Evolutionary conservation across 2,329 filamentous ascomycete species (phyloP).

Genomic region (Pseudocercospora eumusae): DNA sequence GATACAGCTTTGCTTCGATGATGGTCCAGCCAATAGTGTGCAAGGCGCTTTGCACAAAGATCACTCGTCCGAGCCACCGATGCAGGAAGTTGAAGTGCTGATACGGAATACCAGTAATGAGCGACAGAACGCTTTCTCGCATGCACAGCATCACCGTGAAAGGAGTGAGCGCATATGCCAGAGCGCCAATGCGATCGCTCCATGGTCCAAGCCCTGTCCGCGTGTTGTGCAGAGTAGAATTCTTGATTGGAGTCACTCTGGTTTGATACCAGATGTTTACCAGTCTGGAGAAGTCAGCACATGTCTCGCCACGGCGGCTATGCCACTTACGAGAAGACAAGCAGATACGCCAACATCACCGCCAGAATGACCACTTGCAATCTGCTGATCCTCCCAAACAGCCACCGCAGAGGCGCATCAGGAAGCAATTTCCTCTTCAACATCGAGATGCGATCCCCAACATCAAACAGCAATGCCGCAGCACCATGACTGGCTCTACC

Average conservation of each 20-base stretch:
- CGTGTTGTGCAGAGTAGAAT: conserved; percentile 60
- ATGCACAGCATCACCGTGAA: conserved; percentile 67
- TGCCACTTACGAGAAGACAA: conserved; percentile 53
- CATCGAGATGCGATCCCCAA: conserved; percentile 16
- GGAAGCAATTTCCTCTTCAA: conserved; percentile 54
- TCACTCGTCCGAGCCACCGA: conserved; percentile 73
- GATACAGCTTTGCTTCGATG: conserved; percentile 66
- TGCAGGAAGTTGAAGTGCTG: conserved; percentile 78
- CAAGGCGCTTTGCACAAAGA: conserved; percentile 65
- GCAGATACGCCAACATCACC: conserved; percentile 62
- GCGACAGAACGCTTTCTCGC: conserved; percentile 68
- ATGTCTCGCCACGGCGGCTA: neutral
- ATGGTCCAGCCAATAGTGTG: conserved; percentile 73
- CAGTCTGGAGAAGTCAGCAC: conserved; percentile 41
- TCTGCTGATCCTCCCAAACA: conserved; percentile 69
- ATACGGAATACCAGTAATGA: conserved; percentile 69
- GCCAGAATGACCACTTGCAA: conserved; percentile 66
- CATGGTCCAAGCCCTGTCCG: conserved; percentile 67
- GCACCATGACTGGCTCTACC: conserved; percentile 22
- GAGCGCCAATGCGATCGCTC: conserved; percentile 66
- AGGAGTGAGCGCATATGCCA: conserved; percentile 74
- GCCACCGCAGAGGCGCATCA: conserved; percentile 52
- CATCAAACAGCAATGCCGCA: conserved; percentile 25
- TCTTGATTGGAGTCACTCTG: conserved; percentile 70
- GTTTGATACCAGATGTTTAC: conserved; percentile 67